Base-by-base conservation (phyloP, 2,329 filamentous ascomycete genomes). In the Fusarium sp. region DNA sequence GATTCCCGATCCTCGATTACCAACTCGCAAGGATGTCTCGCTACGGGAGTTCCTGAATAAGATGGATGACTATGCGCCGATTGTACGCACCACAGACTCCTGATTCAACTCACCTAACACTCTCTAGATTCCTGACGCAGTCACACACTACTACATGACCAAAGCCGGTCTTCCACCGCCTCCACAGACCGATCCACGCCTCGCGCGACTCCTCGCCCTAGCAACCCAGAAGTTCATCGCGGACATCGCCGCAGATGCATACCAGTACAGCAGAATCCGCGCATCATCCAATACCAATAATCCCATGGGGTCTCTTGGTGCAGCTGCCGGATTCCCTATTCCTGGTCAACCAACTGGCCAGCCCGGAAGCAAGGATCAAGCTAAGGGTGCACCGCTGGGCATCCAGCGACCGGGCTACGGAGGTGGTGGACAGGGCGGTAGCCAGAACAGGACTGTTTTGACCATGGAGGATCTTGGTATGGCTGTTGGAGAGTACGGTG, bases 161-260 rank as follows among this genome's bases (percentile, higher is more conserved):
- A 93, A 97, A 77, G 95, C 96, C 75, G 96, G 96, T 60, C 93
- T 99, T 8, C 95, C 96, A 39, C 96, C 96, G 3, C 95, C 96
- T 45, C 95, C 94, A 1, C 93, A 96, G 78, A 97, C 95, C 59
- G 94, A 98, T 79, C 92, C 92, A 26, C 94, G 95, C 66, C 93
- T 99, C 35, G 94, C 96, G 28, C 94, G 96, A 54, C 92, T 99
- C 7, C 92, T 99, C 48, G 96, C 96, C 6, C 93, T 99, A 14
- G 96, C 96, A n/a, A 98, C 96, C 0, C 96, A 99, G 81, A 99
- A 99, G 82, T 99, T 99, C 87, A 94, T 99, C 78, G 95, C 96
- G 67, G 96, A 99, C 82, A 94, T 99, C 75, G 96, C 96, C 4
- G 95, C 96, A 65, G 96, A 99, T 82, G 95, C 96, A 6, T 99